These are phyloP conservation scores for Anacardium occidentale DNA, from an alignment of 345 rosid genomes.

Conservation along the genomic window DNA sequence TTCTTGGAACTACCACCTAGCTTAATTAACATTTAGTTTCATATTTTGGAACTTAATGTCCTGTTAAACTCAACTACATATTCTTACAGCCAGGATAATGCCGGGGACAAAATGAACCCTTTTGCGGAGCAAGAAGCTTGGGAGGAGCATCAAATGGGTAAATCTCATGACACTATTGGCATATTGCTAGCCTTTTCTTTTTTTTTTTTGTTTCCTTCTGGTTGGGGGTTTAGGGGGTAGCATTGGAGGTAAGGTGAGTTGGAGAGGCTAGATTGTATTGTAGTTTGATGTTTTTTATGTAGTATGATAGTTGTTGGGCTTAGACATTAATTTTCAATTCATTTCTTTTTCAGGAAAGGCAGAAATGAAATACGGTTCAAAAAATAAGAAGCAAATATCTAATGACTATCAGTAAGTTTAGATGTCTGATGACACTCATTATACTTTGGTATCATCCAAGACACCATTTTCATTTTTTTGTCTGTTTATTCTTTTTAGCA, in stretches of 20 bases:
- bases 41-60: slow-evolving; percentile 8
- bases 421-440: not conserved
- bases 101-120: slow-evolving; percentile 92
- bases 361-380: slow-evolving; percentile 72
- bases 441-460: not conserved
- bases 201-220: not conserved
- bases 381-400: slow-evolving; percentile 59
- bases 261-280: not conserved
- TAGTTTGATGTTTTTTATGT: slow-evolving; percentile 3
- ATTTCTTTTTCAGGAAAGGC: slow-evolving; percentile 67
- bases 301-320: slow-evolving; percentile 3
- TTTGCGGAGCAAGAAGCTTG: slow-evolving; percentile 99
- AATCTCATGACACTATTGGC: slow-evolving; percentile 15
- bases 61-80: slow-evolving; percentile 8
- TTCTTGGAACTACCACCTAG: slow-evolving; percentile 10
- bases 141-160: slow-evolving; percentile 99
- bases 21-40: slow-evolving; percentile 2
- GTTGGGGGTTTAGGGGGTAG: not conserved
- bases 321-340: slow-evolving; percentile 12
- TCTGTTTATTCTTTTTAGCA: not conserved
- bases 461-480: not conserved
- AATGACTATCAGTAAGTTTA: slow-evolving; percentile 77
- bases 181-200: not conserved
- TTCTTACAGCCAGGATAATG: slow-evolving; percentile 50
- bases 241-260: not conserved